Evolutionary conservation across 345 rosid genomes (phyloP), one percentile per base, ranked within the genome.

Genomic region (Ricinus communis): DNA sequence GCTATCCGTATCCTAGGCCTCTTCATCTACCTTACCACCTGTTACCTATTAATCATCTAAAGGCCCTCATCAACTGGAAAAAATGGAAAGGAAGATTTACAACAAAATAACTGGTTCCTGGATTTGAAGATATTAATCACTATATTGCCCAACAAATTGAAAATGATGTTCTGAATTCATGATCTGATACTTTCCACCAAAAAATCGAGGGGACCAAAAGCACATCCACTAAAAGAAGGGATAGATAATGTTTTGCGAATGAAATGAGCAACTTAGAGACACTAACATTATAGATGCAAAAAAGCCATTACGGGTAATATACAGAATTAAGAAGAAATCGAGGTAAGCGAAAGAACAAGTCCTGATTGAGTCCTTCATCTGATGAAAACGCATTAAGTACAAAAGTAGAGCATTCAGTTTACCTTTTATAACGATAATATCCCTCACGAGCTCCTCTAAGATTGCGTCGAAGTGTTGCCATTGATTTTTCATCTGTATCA

Each of bases 391-490:
- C 22, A 56, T 33, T 52, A 63, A 65, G 33, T 25, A 22, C 59
- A 41, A 12, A 38, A 57, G 31, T 56, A 38, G 19, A 52, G 49
- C 61, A 66, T 33, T 65, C 28, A 59, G 1, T 58, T 33, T 84
- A 96, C 99, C 99, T 93, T 87, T 87, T 96, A 80, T 83, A 96
- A 59, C 99, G 91, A 65, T 91, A 96, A 79, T 96, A 96, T 74
- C 85, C 87, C 77, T 93, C 98, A 65, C 93, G 87, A 73, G 99
- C 99, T 78, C 86, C 81, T 50, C 96, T 86, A 74, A 96, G 96
- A 86, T 96, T 91, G 63, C 97, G 95, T 76, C 99, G 88, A 58
- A 96, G 87, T 61, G 92, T 93, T 78, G 99, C 99, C 99, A 96
- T 96, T 27, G 99, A 89, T 81, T 93, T 96, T 78, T 88, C 98